A percentile compares a stretch with the other conserved stretches of the same genome.
phyloP scores from a whole-genome alignment of 1,284 basidiomycete genomes.

The Apiotrichum sp. region DNA sequence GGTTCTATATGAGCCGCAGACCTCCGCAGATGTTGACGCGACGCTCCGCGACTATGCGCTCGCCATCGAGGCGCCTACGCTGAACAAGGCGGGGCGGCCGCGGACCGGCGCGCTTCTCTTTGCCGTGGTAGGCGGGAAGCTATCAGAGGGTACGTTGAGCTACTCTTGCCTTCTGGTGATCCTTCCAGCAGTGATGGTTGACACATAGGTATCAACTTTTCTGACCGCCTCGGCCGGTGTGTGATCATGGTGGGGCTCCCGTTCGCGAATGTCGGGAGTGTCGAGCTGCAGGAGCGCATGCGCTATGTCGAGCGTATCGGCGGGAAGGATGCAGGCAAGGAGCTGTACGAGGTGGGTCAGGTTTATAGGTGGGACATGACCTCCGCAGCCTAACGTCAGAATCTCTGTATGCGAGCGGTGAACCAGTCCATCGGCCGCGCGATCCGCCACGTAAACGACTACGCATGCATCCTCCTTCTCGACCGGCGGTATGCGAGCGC shows the following conservation, averaged over 20 bases:
- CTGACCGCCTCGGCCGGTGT: slow-evolving; percentile 78
- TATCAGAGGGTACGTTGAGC: slow-evolving; percentile 75
- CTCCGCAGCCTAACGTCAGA: slow-evolving; percentile 40
- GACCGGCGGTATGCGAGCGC: slow-evolving; percentile 68
- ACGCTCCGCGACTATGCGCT: slow-evolving; percentile 70
- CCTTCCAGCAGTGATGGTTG: too few species aligned
- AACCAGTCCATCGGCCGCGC: slow-evolving; percentile 96
- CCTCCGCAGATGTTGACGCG: slow-evolving; percentile 66
- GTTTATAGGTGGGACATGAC: background rate
- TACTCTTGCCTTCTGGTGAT: background rate
- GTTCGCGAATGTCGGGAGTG: slow-evolving; percentile 84
- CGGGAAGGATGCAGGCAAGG: slow-evolving; percentile 66
- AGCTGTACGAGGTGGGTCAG: slow-evolving; percentile 66
- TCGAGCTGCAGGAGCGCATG: slow-evolving; percentile 86
- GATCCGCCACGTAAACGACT: slow-evolving; percentile 78
- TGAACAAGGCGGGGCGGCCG: background rate
- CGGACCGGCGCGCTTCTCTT: slow-evolving; percentile 10
- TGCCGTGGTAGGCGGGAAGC: slow-evolving; percentile 57
- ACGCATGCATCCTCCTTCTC: slow-evolving; percentile 74
- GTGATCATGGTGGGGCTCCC: slow-evolving; percentile 88
- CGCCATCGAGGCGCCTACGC: slow-evolving; percentile 47
- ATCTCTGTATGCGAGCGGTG: slow-evolving; percentile 91
- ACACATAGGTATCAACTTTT: slow-evolving; percentile 89
- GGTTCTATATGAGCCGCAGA: slow-evolving; percentile 85
- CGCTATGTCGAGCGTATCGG: slow-evolving; percentile 61